These are phyloP conservation scores for Acacia crassicarpa DNA, from an alignment of 306 rosid genomes.

Conservation along the genomic window DNA sequence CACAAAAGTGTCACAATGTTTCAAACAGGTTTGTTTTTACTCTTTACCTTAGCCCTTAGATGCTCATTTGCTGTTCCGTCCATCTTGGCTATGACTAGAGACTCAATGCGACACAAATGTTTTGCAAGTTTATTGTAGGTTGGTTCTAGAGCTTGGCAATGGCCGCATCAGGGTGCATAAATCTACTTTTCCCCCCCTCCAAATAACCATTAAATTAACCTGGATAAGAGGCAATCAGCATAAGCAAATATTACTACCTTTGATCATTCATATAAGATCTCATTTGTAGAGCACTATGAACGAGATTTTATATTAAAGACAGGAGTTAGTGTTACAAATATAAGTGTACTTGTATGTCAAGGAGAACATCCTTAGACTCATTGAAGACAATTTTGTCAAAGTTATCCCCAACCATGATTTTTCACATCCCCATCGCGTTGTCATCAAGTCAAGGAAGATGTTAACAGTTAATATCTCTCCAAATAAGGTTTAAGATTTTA, in stretches of 20 bases:
- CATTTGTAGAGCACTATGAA: too few relatives aligned
- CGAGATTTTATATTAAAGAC: too few relatives aligned
- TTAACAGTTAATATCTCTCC: background rate
- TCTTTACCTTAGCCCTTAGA: constrained; percentile 87
- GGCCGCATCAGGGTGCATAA: constrained; percentile 99
- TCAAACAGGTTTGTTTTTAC: constrained; percentile 31
- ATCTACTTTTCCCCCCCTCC: constrained; percentile 34
- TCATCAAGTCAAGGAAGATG: background rate
- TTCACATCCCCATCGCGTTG: constrained; percentile 88
- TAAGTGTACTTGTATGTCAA: constrained; percentile 59
- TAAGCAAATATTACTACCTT: background rate
- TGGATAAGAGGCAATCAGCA: constrained; percentile 5
- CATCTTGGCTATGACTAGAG: constrained; percentile 96
- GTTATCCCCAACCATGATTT: constrained; percentile 82
- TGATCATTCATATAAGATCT: too few relatives aligned
- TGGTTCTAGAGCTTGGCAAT: constrained; percentile 96
- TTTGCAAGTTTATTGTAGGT: constrained; percentile 94
- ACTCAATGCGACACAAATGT: constrained; percentile 67
- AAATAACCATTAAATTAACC: background rate
- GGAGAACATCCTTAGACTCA: constrained; percentile 96
- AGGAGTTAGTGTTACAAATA: background rate
- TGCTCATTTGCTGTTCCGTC: constrained; percentile 98
- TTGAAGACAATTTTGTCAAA: constrained; percentile 87
- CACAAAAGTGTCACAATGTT: too few relatives aligned
- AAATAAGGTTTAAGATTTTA: background rate